Evolutionary conservation across 805 yeast genomes (phyloP), one percentile per base, ranked within the genome.

Genomic region (Starmerella davenportii): DNA sequence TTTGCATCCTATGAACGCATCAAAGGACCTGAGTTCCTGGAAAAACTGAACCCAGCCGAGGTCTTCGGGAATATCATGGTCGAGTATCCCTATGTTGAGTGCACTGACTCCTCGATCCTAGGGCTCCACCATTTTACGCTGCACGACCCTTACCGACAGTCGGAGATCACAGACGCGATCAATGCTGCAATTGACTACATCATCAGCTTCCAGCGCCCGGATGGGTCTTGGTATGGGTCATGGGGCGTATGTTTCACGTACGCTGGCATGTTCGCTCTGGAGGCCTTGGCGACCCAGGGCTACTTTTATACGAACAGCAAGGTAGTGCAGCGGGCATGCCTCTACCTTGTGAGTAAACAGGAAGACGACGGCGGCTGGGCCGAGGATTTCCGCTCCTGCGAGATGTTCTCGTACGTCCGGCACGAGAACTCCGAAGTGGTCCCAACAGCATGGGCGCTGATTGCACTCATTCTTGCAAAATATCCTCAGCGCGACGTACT

Each of bases 11-110:
- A 90, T 57, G 99, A 90, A 54, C 66, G 63, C 38, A 87, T 81
- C 44, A 75, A 84, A 48, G 84, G 93, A 0, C 72, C 93, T 0
- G 72, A 82, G 13, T 43, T 72, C 29, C 52, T 90, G 42, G 99
- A 90, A 54, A 51, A 59, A 38, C 61, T 90, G 41, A 87, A 87
- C 49, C 96, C 98, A 0, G 99, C 98, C 1, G 98, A 90, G 56
- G 98, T 90, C 0, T 90, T 90, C 60, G 94, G 93, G 41, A 85
- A 90, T 50, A 90, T 90, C 42, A 90, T 90, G 99, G 93, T 90
- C 20, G 99, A 90, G 58, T 90, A 81, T 55, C 96, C 98, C 0
- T 90, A 90, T 53, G 95, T 92, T 17, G 99, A 90, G 58, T 90
- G 99, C 57, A 84, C 96, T 0, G 98, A 92, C 58, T 85, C 96